Conservation (phyloP, 441 rosid genomes). For the Omphalea diandra region DNA sequence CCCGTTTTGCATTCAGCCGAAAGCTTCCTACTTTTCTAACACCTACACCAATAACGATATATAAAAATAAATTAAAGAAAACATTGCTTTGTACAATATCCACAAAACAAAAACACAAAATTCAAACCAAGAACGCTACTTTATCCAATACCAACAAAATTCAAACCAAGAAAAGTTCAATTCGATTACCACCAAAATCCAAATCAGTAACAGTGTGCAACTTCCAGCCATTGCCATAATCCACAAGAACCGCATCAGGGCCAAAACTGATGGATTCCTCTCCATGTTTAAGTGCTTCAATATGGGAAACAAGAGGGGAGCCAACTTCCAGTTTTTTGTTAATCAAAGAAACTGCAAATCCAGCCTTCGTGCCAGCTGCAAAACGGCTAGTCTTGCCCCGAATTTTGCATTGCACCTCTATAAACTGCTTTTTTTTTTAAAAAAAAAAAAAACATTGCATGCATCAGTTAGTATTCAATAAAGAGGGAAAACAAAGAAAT, state of each 20-base stretch:
- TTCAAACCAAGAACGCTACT: constrained; percentile 1
- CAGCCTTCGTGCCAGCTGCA: constrained; percentile 68
- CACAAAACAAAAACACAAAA: not conserved
- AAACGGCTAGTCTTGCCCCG: constrained; percentile 56
- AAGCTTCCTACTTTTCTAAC: constrained; percentile 1
- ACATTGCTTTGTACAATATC: not conserved
- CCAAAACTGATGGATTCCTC: constrained; percentile 82
- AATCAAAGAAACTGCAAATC: constrained; percentile 74
- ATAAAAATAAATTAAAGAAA: not conserved
- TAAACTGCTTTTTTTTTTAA: too few species aligned
- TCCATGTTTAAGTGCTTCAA: constrained; percentile 69
- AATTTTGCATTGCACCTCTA: constrained; percentile 59
- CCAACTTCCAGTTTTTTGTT: constrained; percentile 55
- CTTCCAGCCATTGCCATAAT: constrained; percentile 42
- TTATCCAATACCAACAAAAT: not conserved
- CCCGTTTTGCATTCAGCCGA: constrained; percentile 8
- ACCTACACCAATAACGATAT: not conserved
- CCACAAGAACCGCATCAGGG: constrained; percentile 60
- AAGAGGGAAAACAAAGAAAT: too few species aligned
- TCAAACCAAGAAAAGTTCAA: not conserved
- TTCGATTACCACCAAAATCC: constrained; percentile 39
- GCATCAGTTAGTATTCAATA: constrained; percentile 10
- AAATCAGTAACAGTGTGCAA: constrained; percentile 1
- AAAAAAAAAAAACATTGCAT: too few species aligned
- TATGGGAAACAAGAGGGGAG: constrained; percentile 38